Evolutionary conservation across 208 protist species (phyloP), one percentile per base, ranked within the genome.

Genomic region (Perkinsela sp.): DNA sequence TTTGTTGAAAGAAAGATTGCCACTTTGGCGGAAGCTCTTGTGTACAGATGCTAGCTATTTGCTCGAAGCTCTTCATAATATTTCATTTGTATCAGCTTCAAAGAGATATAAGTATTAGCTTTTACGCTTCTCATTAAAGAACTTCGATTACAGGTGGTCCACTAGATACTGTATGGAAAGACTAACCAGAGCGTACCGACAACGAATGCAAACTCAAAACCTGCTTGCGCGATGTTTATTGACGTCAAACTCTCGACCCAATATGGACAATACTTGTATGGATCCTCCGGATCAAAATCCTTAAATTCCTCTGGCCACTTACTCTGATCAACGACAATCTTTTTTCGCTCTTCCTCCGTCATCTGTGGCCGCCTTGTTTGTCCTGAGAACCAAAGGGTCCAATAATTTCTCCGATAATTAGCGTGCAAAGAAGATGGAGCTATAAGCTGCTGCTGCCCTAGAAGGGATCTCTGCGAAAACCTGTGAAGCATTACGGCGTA

Each of bases 281-380:
- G 87, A 73, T 92, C 87, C 68, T 90, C 79, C 0, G 85, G 85
- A 70, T 92, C 87, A 77, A 82, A 90, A 75, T 92, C 80, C 31
- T 78, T 80, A 76, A 92, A 92, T 75, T 90, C 85, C 67, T 79
- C 82, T 16, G 87, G 87, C 87, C 87, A 92, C 73, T 90, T 77
- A 0, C 70, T 77, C 73, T 92, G 84, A 78, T 92, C 84, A 57
- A 92, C 83, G 71, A 82, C 76, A 67, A 92, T 85, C 72, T 92
- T 83, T 15, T 78, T 81, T 16, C 83, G 79, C 72, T 92, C 82
- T 75, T 92, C 87, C 0, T 79, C 71, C n/a, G 78, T 80, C 67
- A 92, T 67, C 76, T 92, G 87, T 1, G 87, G 87, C 71, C 87
- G 85, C 31, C 87, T 85, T 28, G 81, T 77, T n/a, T 84, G 81